Base-by-base conservation (phyloP, 2,329 filamentous ascomycete genomes). In the Monosporascus sp. region DNA sequence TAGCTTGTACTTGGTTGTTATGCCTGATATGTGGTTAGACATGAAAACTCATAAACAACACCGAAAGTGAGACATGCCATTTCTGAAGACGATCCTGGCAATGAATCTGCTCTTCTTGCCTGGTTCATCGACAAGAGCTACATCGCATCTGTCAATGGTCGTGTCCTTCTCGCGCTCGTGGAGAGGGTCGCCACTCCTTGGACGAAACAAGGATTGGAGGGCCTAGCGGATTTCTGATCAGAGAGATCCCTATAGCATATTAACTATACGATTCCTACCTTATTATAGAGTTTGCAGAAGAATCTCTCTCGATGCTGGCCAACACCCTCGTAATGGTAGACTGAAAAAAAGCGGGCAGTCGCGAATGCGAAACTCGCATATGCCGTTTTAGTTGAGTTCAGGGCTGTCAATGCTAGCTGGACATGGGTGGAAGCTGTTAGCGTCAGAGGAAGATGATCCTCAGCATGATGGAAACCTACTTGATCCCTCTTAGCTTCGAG, bases 381-480 rank as follows among this genome's bases (percentile, higher is more conserved):
- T 18, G 87, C 88, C 4, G 89, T 90, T 65, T 89, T 90, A 52
- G 88, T 89, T n/a, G 82, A 81, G 67, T 93, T 93, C 58, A 93
- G 74, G 15, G 88, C 84, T 15, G 87, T 90, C 51, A 93, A 76
- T 5, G 86, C 77, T 58, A 93, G 79, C 88, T 89, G 57, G 36
- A 49, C 18, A 8, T 6, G 48, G 46, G 49, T 46, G 48, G 48
- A 48, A 54, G 48, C 37, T 14, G 14, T 61, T 47, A 55, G 51
- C 47, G 50, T 25, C 22, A 35, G n/a, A 35, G 31, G 45, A 31
- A 20, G n/a, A 31, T 27, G 25, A 38, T 25, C 18, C 14, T 41
- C 18, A 15, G 22, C n/a, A 46, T 15, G 27, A 48, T 35, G 25
- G 9, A 67, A 7, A 58, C 67, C 51, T 70, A 88, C 87, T 67